Base-by-base conservation (phyloP, 768 basidiomycete species). In the Rickenella mellea region DNA sequence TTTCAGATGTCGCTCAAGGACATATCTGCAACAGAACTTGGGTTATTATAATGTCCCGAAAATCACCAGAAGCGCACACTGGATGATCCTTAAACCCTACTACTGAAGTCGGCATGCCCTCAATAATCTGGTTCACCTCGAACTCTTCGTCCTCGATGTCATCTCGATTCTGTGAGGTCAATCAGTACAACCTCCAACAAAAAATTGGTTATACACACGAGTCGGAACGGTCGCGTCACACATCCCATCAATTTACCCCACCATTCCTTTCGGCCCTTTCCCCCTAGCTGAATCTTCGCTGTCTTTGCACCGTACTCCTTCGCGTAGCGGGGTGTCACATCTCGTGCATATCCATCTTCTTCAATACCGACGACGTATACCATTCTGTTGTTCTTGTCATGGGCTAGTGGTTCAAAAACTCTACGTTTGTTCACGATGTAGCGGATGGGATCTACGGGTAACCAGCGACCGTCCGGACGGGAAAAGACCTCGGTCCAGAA, bases 401-500 rank as follows among this genome's bases (percentile, higher is more conserved):
- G 40, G 56, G 51, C 63, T 2, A 73, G 65, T 0, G 91, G 88
- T 57, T 92, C 88, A 55, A 89, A 93, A 21, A 74, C 66, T 44
- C 80, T 79, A 44, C 81, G 76, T 51, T 86, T 85, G 55, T 92
- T 86, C 46, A 92, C 80, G 41, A 80, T 70, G 20, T 69, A 75
- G 12, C 88, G 80, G 26, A 90, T 73, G 6, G 91, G 89, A 62
- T 99, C 96, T 28, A 98, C 82, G 0, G 92, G 82, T 11, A 98
- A 64, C 96, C 96, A 99, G 27, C 82, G 78, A 11, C 73, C 77
- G 63, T 96, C 91, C 6, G 92, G 79, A 17, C 88, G 80, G 6
- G 90, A 93, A 63, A 92, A 99, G 0, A 96, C 88, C 61, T 99
- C 96, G 0, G 86, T 88, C 96, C 96, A 99, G 60, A 92, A 89